Conservation (phyloP, 306 rosid species). For the Chamaecrista fasciculata region DNA sequence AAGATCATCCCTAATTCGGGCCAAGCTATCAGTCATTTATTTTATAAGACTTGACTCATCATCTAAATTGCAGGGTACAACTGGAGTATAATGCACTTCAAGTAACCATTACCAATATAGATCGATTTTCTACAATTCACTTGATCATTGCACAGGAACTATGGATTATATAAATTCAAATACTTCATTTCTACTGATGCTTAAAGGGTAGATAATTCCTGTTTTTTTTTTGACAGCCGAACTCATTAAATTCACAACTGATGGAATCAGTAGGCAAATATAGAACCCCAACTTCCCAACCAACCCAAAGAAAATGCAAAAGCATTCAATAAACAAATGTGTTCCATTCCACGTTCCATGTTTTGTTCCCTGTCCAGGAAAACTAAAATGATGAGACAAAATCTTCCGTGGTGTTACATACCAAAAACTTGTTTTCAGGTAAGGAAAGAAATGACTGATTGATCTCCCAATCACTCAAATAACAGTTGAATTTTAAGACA, state of each 20-base stretch:
- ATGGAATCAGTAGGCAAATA: background rate
- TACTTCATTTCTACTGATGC: background rate
- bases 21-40: background rate
- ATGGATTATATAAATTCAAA: conserved; percentile 1
- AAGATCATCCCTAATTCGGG: conserved; percentile 18
- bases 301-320: background rate
- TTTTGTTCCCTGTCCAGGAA: conserved; percentile 1
- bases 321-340: background rate
- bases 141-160: background rate
- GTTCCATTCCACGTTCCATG: background rate
- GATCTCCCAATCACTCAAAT: conserved; percentile 21
- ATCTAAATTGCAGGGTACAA: background rate
- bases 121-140: background rate
- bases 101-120: no score
- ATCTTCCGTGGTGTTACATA: background rate
- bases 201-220: background rate
- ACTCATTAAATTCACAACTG: background rate
- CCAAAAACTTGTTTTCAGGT: conserved; percentile 9
- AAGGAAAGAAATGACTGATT: conserved; percentile 2
- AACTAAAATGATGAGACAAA: background rate
- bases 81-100: background rate
- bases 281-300: background rate
- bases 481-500: conserved; percentile 1
- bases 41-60: background rate
- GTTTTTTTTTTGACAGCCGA: background rate